Percentiles rank a stretch among this genome's conserved stretches.
phyloP scores from a whole-genome alignment of 495 filamentous ascomycete species.

The Penicillium antarcticum region DNA sequence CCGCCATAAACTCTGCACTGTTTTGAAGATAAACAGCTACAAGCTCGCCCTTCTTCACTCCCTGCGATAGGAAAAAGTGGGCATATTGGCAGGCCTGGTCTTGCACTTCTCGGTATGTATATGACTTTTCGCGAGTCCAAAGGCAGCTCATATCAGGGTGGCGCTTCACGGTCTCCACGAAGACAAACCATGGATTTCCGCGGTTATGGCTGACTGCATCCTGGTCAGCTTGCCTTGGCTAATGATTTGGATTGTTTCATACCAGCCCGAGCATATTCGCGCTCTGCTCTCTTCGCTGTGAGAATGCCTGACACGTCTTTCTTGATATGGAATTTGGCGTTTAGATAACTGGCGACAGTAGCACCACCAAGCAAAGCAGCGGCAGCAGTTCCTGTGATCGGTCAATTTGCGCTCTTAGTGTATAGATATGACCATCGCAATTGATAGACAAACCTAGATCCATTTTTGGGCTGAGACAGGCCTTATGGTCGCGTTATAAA shows the following conservation, averaged over 20 bases:
- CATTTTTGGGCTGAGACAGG: not conserved
- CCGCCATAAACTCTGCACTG: conserved; percentile 63
- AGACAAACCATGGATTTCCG: conserved; percentile 61
- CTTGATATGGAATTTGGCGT: conserved; percentile 64
- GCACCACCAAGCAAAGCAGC: conserved; percentile 38
- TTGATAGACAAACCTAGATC: not conserved
- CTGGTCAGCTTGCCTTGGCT: not conserved
- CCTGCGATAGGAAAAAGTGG: conserved; percentile 58
- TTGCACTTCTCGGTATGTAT: conserved; percentile 59
- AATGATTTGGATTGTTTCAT: conserved; percentile 7
- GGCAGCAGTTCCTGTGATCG: conserved; percentile 15
- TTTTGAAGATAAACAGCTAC: conserved; percentile 70
- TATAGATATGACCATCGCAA: too few species aligned
- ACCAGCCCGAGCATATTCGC: conserved; percentile 35
- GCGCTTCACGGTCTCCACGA: conserved; percentile 51
- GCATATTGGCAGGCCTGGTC: conserved; percentile 59
- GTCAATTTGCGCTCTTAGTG: not conserved
- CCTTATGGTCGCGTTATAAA: too few species aligned
- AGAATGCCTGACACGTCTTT: conserved; percentile 53
- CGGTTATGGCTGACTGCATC: conserved; percentile 46
- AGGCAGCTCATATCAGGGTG: conserved; percentile 53
- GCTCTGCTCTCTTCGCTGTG: conserved; percentile 27
- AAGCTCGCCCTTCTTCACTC: conserved; percentile 62
- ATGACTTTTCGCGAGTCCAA: conserved; percentile 63
- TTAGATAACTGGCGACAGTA: conserved; percentile 58